Evolutionary conservation across 345 rosid genomes (phyloP).

Genomic region (Citrus mangshanensis): DNA sequence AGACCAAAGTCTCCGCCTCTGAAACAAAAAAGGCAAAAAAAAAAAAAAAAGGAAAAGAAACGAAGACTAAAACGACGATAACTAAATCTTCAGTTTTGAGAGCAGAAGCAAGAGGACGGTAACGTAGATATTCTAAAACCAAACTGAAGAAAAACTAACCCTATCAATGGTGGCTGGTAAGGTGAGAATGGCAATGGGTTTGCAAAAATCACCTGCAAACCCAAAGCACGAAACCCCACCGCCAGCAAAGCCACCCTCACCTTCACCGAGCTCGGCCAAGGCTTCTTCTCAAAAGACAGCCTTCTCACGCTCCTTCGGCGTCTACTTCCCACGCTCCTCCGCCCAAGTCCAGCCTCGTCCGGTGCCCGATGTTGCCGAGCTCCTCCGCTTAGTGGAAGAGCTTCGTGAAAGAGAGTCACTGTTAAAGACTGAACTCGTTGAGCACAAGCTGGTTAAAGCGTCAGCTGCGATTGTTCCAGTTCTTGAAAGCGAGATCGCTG

Average conservation of each 20-base stretch:
- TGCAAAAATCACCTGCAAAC: slow-evolving; percentile 68
- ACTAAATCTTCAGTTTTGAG: slow-evolving; percentile 22
- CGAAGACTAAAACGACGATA: slow-evolving; percentile 5
- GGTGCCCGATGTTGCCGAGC: slow-evolving; percentile 61
- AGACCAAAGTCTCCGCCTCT: background rate
- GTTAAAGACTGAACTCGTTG: slow-evolving; percentile 71
- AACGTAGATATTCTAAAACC: background rate
- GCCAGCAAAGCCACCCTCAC: slow-evolving; percentile 36
- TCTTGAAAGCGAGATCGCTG: slow-evolving; percentile 50
- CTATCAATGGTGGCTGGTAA: slow-evolving; percentile 84
- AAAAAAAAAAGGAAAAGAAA: too few relatives aligned
- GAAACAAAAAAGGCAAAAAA: too few relatives aligned
- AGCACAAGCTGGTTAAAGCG: slow-evolving; percentile 65
- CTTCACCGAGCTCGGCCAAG: slow-evolving; percentile 38
- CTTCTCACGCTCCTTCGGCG: slow-evolving; percentile 75
- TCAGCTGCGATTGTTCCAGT: slow-evolving; percentile 71
- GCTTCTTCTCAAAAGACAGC: slow-evolving; percentile 37
- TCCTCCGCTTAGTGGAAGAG: slow-evolving; percentile 69
- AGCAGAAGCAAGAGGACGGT: slow-evolving; percentile 11
- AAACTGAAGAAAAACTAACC: background rate
- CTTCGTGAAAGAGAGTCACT: slow-evolving; percentile 70
- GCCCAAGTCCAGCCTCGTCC: slow-evolving; percentile 95
- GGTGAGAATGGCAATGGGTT: slow-evolving; percentile 78
- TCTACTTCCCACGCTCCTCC: slow-evolving; percentile 92
- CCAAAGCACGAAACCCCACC: slow-evolving; percentile 25